Evolutionary conservation across 208 protist species (phyloP).

Genomic region (Acanthamoeba royreba): DNA sequence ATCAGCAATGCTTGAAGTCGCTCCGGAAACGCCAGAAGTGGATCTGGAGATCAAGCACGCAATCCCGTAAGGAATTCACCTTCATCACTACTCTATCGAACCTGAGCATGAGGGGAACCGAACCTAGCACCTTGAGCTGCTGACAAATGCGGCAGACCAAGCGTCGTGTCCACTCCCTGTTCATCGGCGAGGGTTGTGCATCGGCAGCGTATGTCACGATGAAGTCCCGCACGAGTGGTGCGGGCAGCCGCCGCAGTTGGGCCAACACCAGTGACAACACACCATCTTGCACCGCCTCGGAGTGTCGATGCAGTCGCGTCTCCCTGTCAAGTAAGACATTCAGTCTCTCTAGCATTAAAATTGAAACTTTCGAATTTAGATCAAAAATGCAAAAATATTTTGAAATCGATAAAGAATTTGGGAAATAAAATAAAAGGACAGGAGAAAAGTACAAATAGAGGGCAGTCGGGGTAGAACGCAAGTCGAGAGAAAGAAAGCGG

Average conservation of each 20-base stretch:
- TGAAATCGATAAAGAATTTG: not conserved
- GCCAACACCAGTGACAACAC: not conserved
- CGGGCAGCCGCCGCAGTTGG: not conserved
- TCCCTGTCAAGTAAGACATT: too few species aligned
- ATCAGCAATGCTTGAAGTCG: not conserved
- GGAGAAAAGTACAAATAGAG: not conserved
- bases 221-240: not conserved
- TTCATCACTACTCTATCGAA: not conserved
- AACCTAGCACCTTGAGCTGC: not conserved
- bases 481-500: not conserved
- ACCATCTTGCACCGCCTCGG: not conserved
- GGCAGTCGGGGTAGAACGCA: not conserved
- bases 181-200: not conserved
- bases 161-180: not conserved
- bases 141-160: not conserved
- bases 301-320: not conserved
- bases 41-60: too few species aligned
- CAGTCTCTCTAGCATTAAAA: too few species aligned
- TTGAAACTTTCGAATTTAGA: too few species aligned
- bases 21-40: not conserved
- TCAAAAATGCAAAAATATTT: too few species aligned
- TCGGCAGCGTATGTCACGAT: not conserved
- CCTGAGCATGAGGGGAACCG: not conserved
- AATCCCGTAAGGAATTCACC: too few species aligned
- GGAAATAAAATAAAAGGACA: not conserved